phyloP scores from a whole-genome alignment of 176 grass and related monocot species.

The Otatea glauca region DNA sequence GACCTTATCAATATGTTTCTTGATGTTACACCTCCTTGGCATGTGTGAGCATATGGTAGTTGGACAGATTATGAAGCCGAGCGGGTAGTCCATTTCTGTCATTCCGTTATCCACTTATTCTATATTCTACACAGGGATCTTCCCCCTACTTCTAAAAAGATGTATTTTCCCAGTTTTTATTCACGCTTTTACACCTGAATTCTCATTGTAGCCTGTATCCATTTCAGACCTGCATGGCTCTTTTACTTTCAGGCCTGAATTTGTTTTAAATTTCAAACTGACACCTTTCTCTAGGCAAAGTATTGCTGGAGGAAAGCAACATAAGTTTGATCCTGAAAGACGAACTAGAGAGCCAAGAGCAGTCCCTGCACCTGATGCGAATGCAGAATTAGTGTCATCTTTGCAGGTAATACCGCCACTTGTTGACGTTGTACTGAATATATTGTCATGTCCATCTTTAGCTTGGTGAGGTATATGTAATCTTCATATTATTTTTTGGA shows the following conservation, averaged over 20 bases:
- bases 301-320: conserved; percentile 61
- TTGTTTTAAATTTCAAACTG: conserved; percentile 7
- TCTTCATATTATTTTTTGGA: conserved; percentile 5
- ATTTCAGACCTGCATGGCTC: not conserved
- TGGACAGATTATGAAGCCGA: conserved; percentile 1
- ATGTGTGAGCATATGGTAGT: not conserved
- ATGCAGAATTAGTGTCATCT: conserved; percentile 91
- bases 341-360: conserved; percentile 75
- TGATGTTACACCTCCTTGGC: not conserved
- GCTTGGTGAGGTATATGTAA: conserved; percentile 4
- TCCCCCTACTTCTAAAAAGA: not conserved
- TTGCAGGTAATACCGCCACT: conserved; percentile 69
- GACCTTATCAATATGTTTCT: not conserved
- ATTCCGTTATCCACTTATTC: conserved; percentile 4
- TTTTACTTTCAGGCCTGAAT: not conserved
- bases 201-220: not conserved
- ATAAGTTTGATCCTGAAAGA: conserved; percentile 67
- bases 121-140: conserved; percentile 12
- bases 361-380: conserved; percentile 93
- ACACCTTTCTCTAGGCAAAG: conserved; percentile 62
- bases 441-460: conserved; percentile 24
- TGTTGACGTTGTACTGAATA: conserved; percentile 25
- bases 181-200: not conserved
- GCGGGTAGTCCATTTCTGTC: not conserved
- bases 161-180: not conserved